Base-by-base conservation (phyloP, 495 filamentous ascomycete genomes). In the Trichocladium uniseriatum region DNA sequence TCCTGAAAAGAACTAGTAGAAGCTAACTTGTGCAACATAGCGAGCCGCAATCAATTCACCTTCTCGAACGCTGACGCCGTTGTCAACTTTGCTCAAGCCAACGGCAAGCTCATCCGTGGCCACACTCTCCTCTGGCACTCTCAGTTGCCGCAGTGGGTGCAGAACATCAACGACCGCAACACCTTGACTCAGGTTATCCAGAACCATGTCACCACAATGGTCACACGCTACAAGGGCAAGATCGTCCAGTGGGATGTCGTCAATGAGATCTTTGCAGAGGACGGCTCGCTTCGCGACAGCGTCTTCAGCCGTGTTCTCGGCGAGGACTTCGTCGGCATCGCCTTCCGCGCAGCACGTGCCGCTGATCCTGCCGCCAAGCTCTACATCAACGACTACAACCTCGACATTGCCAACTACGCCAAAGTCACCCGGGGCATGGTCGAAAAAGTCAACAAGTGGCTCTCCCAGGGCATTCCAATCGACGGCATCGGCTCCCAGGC, bases 331-430 rank as follows among this genome's bases (percentile, higher is more conserved):
- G 76, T 82, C 42, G 59, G 64, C 44, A 79, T 82, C 59, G 79
- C 79, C 28, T 84, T 84, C 67, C 63, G 74, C 54, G 75, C 79
- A 5, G 80, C 80, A 16, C 70, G 71, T 41, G 64, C 58, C 6
- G 78, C 76, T 5, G 80, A 82, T 58, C 79, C 80, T 1, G 59
- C 62, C 32, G 75, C 71, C 34, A 76, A 76, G 64, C 64, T 84
- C 39, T 84, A 80, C 68, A 83, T 84, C 70, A 84, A 83, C 63
- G 79, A 82, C 60, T 82, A 80, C 68, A 81, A 80, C 69, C 77
- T 74, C 31, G 73, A 73, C 61, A 58, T 61, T 34, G 63, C 68
- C 20, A 62, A 49, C 43, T 41, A 40, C 47, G 62, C 71, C 49
- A 86, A 86, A 60, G 37, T 69, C 28, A 77, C 74, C 22, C 70